Base-by-base conservation (phyloP, 805 yeast species). In the Cyberlindnera xylosilytica region DNA sequence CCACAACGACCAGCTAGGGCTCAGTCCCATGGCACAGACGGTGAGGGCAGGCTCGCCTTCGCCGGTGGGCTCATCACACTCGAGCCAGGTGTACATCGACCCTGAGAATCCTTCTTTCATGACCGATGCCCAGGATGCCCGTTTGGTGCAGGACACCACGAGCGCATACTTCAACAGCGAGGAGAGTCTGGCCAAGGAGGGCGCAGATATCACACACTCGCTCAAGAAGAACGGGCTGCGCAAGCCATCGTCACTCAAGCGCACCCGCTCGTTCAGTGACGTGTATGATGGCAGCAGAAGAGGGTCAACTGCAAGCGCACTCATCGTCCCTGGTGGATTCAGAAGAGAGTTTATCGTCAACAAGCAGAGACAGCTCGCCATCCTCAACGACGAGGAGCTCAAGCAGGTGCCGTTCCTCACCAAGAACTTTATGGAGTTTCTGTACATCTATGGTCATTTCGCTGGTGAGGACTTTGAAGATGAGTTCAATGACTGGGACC, bases 391-490 rank as follows among this genome's bases (percentile, higher is more conserved):
- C 19, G 61, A 57, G 31, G 60, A 58, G 16, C 39, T 60, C 31
- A 62, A 62, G 6, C 52, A 63, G 35, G 65, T 69, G 3, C 74
- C 79, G 9, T 71, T 80, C 43, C 60, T 84, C 30, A 80, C 95
- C 1, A 73, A 78, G 45, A 86, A 85, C 60, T 86, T 86, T 50
- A 69, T 85, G 52, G 93, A 86, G 60, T 86, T 86, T 56, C 66
- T 86, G 35, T 80, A 85, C 49, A 72, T 86, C 7, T 86, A 86
- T 61, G 95, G 95, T 6, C 91, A 86, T 66, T 86, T 86, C 63
- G 93, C 93, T 2, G 95, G 95, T 58, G 93, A 85, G 62, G 78
- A 81, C 30, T 71, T 85, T 41, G 91, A 83, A 53, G 91, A 85
- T 53, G 89, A 80, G 55, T 76, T 68, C 41, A 53, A 58, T 45